Evolutionary conservation across 2,329 filamentous ascomycete genomes (phyloP).

Genomic region (Fusarium sulawesiense): DNA sequence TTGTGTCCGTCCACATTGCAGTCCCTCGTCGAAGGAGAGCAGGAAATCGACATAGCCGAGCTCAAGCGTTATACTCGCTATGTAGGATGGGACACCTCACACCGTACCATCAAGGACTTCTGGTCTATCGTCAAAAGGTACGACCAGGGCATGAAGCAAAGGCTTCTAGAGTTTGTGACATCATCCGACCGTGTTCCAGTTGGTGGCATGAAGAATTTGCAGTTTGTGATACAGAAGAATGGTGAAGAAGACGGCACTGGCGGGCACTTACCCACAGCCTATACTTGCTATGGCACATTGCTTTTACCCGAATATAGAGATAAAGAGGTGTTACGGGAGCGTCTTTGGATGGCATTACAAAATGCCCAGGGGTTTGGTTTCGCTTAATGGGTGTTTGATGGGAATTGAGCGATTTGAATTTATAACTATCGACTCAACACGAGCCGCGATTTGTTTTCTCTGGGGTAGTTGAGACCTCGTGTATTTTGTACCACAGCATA

Average conservation of each 20-base stretch:
- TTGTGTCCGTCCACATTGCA: conserved; percentile 78
- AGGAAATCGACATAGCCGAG: conserved; percentile 80
- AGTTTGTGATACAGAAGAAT: conserved; percentile 86
- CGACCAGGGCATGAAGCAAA: conserved; percentile 75
- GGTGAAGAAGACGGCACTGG: conserved; percentile 67
- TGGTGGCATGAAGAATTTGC: conserved; percentile 82
- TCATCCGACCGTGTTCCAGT: conserved; percentile 91
- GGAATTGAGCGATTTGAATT: neutral
- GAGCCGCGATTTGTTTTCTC: neutral
- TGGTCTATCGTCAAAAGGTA: conserved; percentile 82
- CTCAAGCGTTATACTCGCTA: conserved; percentile 80
- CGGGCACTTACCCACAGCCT: conserved; percentile 81
- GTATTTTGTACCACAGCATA: neutral
- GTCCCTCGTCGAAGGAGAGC: conserved; percentile 83
- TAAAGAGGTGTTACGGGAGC: conserved; percentile 75
- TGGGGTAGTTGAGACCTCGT: neutral
- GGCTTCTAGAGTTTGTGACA: conserved; percentile 92
- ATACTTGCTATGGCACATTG: conserved; percentile 93
- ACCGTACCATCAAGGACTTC: conserved; percentile 80
- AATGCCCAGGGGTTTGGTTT: conserved; percentile 92
- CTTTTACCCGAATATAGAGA: conserved; percentile 84
- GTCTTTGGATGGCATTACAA: conserved; percentile 85
- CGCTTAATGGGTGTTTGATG: conserved; percentile 59
- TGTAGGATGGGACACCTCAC: conserved; percentile 79
- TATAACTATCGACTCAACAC: neutral